Conservation (phyloP, 371 early-diverging fungal genomes). For the Smittium culicis region DNA sequence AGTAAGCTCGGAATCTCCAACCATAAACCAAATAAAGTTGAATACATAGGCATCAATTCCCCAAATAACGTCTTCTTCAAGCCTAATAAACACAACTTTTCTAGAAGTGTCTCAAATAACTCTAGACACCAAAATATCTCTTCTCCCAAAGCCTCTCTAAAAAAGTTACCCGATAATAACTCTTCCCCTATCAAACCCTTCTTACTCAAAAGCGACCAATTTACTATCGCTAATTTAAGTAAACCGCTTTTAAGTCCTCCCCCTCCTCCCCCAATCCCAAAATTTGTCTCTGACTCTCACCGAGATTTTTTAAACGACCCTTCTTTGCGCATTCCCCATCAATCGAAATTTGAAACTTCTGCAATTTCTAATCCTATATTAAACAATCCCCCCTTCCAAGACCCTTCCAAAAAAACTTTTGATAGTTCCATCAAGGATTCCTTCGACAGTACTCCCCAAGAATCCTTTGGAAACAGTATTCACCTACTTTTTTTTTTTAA, state of each 20-base stretch:
- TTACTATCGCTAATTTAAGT: neutral
- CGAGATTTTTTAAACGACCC: neutral
- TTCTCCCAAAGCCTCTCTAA: neutral
- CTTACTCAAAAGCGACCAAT: neutral
- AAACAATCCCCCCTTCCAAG: neutral
- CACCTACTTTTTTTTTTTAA: too few relatives aligned
- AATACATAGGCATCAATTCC: too few relatives aligned
- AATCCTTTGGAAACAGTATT: too few relatives aligned
- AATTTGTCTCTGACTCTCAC: neutral
- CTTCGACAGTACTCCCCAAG: too few relatives aligned
- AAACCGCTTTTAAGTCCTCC: neutral
- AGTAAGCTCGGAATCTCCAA: neutral
- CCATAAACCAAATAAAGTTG: neutral
- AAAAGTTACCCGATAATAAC: neutral
- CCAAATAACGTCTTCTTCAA: neutral
- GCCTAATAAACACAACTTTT: neutral
- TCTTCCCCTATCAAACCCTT: neutral
- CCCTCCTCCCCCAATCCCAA: neutral
- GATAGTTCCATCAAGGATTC: neutral
- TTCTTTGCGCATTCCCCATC: too few relatives aligned
- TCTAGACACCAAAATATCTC: neutral
- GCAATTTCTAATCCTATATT: too few relatives aligned
- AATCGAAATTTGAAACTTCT: too few relatives aligned
- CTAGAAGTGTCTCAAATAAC: neutral
- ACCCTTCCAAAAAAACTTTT: neutral